phyloP scores from a whole-genome alignment of 139 green algal species.

The Desmodesmus armatus region DNA sequence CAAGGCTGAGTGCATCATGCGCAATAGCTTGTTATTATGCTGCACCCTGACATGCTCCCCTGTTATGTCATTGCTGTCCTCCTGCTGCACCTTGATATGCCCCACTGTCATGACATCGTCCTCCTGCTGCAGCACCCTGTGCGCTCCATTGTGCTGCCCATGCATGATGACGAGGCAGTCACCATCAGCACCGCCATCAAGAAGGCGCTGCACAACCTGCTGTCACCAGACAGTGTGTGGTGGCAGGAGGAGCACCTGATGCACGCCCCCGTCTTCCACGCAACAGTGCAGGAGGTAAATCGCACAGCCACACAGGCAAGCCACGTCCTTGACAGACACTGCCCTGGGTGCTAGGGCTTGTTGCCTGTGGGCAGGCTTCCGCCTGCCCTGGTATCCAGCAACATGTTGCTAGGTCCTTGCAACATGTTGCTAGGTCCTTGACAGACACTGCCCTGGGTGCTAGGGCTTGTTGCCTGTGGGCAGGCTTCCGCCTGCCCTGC shows the following conservation, averaged over 20 bases:
- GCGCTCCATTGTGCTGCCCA: slow-evolving; percentile 67
- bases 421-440: no score
- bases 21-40: background rate
- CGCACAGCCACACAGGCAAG: background rate
- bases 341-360: no score
- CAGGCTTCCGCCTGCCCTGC: no score
- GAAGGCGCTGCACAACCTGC: slow-evolving; percentile 52
- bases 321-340: no score
- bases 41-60: background rate
- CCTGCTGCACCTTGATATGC: background rate
- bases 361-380: no score
- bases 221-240: slow-evolving; percentile 62
- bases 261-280: slow-evolving; percentile 78
- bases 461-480: no score
- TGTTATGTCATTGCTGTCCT: background rate
- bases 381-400: no score
- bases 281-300: slow-evolving; percentile 69
- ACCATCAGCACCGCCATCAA: slow-evolving; percentile 47
- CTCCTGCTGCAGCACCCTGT: slow-evolving; percentile 52
- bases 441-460: no score
- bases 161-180: slow-evolving; percentile 49
- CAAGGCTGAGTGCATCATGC: background rate
- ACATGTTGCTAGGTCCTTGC: no score
- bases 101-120: background rate
- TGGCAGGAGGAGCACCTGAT: slow-evolving; percentile 68